phyloP scores from a whole-genome alignment of 2,329 filamentous ascomycete species.

The Aureobasidium melanogenum region DNA sequence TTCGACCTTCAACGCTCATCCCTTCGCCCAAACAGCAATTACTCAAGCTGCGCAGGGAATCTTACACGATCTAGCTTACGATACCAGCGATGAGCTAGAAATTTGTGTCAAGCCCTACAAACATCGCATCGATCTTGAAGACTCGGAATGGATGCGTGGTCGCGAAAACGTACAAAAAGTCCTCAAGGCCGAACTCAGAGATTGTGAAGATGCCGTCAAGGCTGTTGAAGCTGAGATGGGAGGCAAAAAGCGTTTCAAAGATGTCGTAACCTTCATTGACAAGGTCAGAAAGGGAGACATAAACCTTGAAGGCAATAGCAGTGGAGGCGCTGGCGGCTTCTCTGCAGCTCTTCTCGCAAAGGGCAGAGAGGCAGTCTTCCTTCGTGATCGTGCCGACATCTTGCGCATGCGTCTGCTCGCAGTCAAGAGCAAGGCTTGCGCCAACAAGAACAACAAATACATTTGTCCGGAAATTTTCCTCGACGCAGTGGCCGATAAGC shows the following conservation, averaged over 20 bases:
- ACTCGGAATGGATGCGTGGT: conserved; percentile 77
- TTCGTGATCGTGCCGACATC: conserved; percentile 82
- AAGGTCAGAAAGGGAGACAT: conserved; percentile 80
- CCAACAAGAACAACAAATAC: conserved; percentile 79
- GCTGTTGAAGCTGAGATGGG: conserved; percentile 69
- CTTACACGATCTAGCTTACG: conserved; percentile 88
- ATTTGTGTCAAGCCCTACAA: conserved; percentile 99
- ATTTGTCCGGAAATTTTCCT: conserved; percentile 95
- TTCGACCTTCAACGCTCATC: conserved; percentile 82
- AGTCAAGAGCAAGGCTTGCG: conserved; percentile 84
- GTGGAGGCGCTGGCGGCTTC: conserved; percentile 85
- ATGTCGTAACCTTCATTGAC: conserved; percentile 87
- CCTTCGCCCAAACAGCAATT: conserved; percentile 88
- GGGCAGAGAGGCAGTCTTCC: conserved; percentile 86
- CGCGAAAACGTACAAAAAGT: conserved; percentile 72
- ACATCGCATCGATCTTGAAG: conserved; percentile 91
- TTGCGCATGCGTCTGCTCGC: conserved; percentile 84
- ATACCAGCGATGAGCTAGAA: conserved; percentile 94
- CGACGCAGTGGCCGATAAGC: conserved; percentile 91
- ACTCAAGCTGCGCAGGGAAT: conserved; percentile 83
- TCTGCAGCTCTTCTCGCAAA: conserved; percentile 68
- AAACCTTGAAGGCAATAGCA: conserved; percentile 63
- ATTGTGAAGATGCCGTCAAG: conserved; percentile 72
- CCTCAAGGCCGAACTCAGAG: conserved; percentile 77
- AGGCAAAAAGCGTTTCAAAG: conserved; percentile 72